These are phyloP conservation scores for Globisporangium takayamanum DNA, from an alignment of 352 stramenopile species.

Conservation along the genomic window DNA sequence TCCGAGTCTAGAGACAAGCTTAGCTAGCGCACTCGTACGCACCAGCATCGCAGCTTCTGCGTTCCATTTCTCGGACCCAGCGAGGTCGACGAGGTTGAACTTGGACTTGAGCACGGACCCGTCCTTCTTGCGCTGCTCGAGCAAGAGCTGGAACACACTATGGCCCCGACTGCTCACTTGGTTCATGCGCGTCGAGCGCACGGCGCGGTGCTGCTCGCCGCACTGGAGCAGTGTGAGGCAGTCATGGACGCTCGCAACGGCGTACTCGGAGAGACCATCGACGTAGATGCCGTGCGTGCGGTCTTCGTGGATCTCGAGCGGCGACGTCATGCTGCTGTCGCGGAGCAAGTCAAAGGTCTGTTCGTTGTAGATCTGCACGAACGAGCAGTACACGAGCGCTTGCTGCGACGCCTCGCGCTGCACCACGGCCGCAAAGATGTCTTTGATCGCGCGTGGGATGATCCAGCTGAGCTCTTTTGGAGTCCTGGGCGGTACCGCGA, in stretches of 20 bases:
- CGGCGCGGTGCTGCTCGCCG: conserved; percentile 82
- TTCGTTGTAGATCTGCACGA: conserved; percentile 92
- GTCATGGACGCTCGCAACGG: conserved; percentile 76
- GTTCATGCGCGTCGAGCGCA: conserved; percentile 90
- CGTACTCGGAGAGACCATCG: conserved; percentile 89
- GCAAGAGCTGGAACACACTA: conserved; percentile 84
- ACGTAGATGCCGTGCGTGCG: conserved; percentile 87
- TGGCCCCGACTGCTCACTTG: conserved; percentile 86
- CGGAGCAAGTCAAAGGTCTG: conserved; percentile 86
- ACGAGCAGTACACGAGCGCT: conserved; percentile 68
- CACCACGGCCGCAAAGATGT: conserved; percentile 71
- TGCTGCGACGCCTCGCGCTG: conserved; percentile 38
- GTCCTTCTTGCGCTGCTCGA: conserved; percentile 71
- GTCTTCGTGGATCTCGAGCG: conserved; percentile 84
- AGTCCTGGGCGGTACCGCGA: conserved; percentile 67
- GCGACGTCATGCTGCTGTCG: conserved; percentile 66
- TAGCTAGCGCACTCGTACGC: not conserved
- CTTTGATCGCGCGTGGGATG: conserved; percentile 87
- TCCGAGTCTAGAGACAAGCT: not conserved
- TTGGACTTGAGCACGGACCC: conserved; percentile 84
- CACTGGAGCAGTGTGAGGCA: conserved; percentile 80
- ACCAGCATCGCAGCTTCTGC: conserved; percentile 74
- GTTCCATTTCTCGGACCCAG: conserved; percentile 93
- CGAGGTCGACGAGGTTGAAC: conserved; percentile 93
- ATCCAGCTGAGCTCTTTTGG: conserved; percentile 78